phyloP scores from a whole-genome alignment of 139 green algal species.

The Volvox reticuliferus region DNA sequence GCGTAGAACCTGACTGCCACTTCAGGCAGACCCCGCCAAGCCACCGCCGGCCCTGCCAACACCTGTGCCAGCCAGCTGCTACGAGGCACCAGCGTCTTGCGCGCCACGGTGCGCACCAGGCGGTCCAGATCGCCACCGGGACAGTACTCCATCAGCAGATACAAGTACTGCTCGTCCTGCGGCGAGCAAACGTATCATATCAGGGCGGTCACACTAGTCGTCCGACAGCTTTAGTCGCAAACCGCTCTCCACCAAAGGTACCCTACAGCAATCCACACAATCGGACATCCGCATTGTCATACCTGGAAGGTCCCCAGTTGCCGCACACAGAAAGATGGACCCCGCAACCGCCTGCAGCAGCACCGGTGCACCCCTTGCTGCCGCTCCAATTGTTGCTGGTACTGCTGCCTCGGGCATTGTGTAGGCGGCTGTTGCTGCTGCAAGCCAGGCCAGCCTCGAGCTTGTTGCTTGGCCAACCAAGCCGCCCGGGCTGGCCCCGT shows the following conservation, averaged over 20 bases:
- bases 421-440: neutral
- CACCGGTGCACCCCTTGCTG: neutral
- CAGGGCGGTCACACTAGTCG: too few species aligned
- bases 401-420: neutral
- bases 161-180: conserved; percentile 42
- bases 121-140: conserved; percentile 41
- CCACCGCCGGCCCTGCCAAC: conserved; percentile 17
- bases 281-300: neutral
- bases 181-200: too few species aligned
- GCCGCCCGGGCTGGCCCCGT: conserved; percentile 3
- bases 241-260: too few species aligned
- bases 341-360: neutral
- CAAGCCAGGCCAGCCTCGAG: neutral
- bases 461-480: conserved; percentile 28
- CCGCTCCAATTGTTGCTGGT: neutral
- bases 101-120: neutral
- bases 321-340: conserved; percentile 7
- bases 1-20: conserved; percentile 43
- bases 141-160: conserved; percentile 46
- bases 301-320: conserved; percentile 45
- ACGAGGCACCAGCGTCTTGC: conserved; percentile 45
- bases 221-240: too few species aligned
- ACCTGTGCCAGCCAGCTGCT: conserved; percentile 28
- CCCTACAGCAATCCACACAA: too few species aligned
- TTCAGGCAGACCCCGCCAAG: conserved; percentile 30